A percentile compares a stretch with the other conserved stretches of the same genome.
These are phyloP conservation scores for Aspergillus mulundensis DNA, from an alignment of 495 filamentous ascomycete genomes.

Conservation along the genomic window DNA sequence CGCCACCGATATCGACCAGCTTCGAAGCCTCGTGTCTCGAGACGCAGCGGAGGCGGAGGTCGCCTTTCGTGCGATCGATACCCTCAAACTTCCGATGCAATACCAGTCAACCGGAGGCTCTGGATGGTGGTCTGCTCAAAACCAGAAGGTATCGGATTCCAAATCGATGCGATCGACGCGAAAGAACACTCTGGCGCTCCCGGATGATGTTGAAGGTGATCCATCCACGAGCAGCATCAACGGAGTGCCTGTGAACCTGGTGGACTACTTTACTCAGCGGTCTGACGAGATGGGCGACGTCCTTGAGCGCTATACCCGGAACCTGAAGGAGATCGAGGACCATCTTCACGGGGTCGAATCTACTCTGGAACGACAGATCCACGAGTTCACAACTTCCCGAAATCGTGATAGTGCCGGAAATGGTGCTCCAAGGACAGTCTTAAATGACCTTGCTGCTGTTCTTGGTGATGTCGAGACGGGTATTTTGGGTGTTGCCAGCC, in stretches of 20 bases:
- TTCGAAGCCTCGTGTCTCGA: slow-evolving; percentile 57
- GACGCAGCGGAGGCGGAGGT: slow-evolving; percentile 71
- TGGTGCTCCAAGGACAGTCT: slow-evolving; percentile 41
- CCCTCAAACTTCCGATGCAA: slow-evolving; percentile 68
- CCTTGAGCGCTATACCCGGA: slow-evolving; percentile 61
- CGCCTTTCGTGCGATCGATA: slow-evolving; percentile 71
- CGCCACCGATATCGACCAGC: slow-evolving; percentile 61
- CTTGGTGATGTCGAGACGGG: slow-evolving; percentile 74
- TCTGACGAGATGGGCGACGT: slow-evolving; percentile 67
- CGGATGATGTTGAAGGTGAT: slow-evolving; percentile 60
- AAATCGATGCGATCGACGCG: slow-evolving; percentile 38
- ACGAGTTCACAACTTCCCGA: slow-evolving; percentile 57
- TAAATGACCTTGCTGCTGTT: slow-evolving; percentile 61
- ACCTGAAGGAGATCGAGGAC: slow-evolving; percentile 75
- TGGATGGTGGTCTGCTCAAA: slow-evolving; percentile 45
- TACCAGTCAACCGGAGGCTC: slow-evolving; percentile 52
- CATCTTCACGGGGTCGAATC: slow-evolving; percentile 74
- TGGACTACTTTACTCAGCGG: slow-evolving; percentile 71
- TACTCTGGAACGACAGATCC: slow-evolving; percentile 63
- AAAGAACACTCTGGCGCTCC: slow-evolving; percentile 43
- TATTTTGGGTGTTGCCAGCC: slow-evolving; percentile 69
- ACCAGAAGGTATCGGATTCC: slow-evolving; percentile 40
- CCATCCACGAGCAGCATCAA: slow-evolving; percentile 35
- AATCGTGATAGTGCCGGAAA: slow-evolving; percentile 44
- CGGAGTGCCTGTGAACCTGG: slow-evolving; percentile 53